Evolutionary conservation across 78 protist species (phyloP), one percentile per base, ranked within the genome.

Genomic region (Dictyostelium brefeldianum): DNA sequence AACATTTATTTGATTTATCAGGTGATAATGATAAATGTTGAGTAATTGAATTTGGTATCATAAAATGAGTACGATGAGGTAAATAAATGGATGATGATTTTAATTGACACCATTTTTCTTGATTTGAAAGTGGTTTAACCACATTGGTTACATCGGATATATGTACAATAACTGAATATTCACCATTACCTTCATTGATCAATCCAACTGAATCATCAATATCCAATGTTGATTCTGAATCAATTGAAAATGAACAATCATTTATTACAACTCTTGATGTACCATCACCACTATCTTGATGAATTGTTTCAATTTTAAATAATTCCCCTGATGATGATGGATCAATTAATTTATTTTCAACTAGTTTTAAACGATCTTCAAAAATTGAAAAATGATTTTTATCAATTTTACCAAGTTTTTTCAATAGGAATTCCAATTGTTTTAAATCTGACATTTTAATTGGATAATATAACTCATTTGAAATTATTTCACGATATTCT

Each of bases 181-280:
- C 25, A 29, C 80, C 92, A 48, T 85, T 54, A 36, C 77, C 92
- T 18, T 75, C 92, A 46, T 74, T 27, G 0, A 75, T 27, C 7
- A 85, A 14, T 29, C 92, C 81, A 85, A 85, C 51, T 20, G 92
- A 31, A 48, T 85, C 92, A 59, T 85, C 92, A 25, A 85, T 77
- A 85, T 85, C 92, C 22, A 46, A 25, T 17, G 92, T 85, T 5
- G 27, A 46, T 25, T 25, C 43, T n/a, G 73, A 57, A 62, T 85
- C 92, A 48, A 85, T 85, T 12, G 92, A n/a, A 73, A 85, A 85
- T 59, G 92, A 85, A 57, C 12, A 46, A 4, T 51, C 82, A 27
- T 46, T 77, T 20, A 51, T 51, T n/a, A 77, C 17, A 11, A 11
- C 29, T 51, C 46, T 77, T 22, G 46, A 29, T 12, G 3, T 17